Percentiles rank a stretch among this genome's conserved stretches.
phyloP scores from a whole-genome alignment of 306 rosid genomes.

The Oemleria cerasiformis region DNA sequence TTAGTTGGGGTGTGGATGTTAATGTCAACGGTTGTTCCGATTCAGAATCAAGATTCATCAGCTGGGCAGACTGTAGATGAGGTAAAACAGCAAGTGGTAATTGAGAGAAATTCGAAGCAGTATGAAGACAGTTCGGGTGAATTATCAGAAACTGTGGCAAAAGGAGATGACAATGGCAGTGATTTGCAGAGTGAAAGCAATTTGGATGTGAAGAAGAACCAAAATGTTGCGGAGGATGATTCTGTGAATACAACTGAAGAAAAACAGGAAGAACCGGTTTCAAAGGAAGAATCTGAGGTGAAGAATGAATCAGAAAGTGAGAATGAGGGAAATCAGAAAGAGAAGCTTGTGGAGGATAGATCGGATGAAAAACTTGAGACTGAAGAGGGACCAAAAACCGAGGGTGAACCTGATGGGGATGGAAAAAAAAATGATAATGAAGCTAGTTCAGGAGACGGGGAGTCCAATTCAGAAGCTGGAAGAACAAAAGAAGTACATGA shows the following conservation, averaged over 20 bases:
- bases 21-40: conserved; percentile 58
- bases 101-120: conserved; percentile 30
- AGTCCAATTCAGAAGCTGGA: conserved; percentile 34
- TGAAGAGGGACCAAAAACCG: conserved; percentile 1
- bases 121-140: conserved; percentile 45
- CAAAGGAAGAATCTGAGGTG: conserved; percentile 21
- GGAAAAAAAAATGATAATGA: conserved; percentile 17
- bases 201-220: conserved; percentile 20
- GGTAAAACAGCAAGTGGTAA: conserved; percentile 27
- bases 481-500: not conserved
- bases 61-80: conserved; percentile 39
- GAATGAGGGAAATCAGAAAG: conserved; percentile 36
- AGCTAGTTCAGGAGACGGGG: conserved; percentile 17
- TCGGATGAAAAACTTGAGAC: conserved; percentile 27
- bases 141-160: conserved; percentile 31
- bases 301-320: conserved; percentile 17
- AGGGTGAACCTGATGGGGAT: conserved; percentile 14
- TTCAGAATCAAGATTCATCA: conserved; percentile 44
- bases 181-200: conserved; percentile 20
- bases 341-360: conserved; percentile 23
- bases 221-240: conserved; percentile 23
- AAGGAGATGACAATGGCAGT: conserved; percentile 28
- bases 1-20: conserved; percentile 71
- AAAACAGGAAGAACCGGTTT: conserved; percentile 18
- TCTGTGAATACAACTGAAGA: conserved; percentile 22